These are phyloP conservation scores for Solanum dulcamara DNA, from an alignment of 257 asterid species.

Conservation along the genomic window DNA sequence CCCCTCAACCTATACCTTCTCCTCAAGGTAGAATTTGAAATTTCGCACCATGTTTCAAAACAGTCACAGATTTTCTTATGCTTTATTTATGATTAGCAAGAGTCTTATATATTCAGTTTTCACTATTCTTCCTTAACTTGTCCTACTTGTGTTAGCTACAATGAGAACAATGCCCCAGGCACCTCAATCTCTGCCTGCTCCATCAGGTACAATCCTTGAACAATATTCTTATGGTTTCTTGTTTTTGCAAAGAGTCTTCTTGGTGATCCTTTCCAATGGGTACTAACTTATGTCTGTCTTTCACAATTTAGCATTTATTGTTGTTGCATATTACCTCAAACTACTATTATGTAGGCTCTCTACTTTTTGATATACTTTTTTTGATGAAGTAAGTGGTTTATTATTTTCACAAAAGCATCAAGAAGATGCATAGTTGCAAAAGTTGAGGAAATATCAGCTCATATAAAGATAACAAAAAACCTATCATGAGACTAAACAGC, in stretches of 20 bases:
- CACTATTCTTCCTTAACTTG: neutral
- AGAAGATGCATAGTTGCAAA: neutral
- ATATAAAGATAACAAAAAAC: neutral
- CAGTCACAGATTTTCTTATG: neutral
- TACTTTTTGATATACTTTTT: neutral
- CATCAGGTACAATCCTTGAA: conserved; percentile 33
- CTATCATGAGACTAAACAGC: neutral
- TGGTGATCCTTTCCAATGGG: neutral
- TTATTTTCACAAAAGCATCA: neutral
- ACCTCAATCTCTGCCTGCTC: conserved; percentile 40
- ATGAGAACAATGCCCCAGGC: conserved; percentile 37
- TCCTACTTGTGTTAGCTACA: conserved; percentile 9
- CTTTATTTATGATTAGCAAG: conserved; percentile 11
- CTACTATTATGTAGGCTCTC: neutral
- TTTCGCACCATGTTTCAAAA: neutral
- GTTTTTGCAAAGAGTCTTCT: neutral
- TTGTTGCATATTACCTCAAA: neutral
- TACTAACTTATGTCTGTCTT: neutral
- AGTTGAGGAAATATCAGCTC: neutral
- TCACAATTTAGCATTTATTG: neutral
- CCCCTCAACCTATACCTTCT: conserved; percentile 33
- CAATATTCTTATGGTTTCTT: neutral
- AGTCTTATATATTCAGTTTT: neutral
- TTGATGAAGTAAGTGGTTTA: neutral
- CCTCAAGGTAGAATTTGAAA: neutral